A percentile compares a stretch with the other conserved stretches of the same genome.
These are phyloP conservation scores for Paracamarosporium sp. DNA, from an alignment of 2,329 filamentous ascomycete genomes.

Conservation along the genomic window DNA sequence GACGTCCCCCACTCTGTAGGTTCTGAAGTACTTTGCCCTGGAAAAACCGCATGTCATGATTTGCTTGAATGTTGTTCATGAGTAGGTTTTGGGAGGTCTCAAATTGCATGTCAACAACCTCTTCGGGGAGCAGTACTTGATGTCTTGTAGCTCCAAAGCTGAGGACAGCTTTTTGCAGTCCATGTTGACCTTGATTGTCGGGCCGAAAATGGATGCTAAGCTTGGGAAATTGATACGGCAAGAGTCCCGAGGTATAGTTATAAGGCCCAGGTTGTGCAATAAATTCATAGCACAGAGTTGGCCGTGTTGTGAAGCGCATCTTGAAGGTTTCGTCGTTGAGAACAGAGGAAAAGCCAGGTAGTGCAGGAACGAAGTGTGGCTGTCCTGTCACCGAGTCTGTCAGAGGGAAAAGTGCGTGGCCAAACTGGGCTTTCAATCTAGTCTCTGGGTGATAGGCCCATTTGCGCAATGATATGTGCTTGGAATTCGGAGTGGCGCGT, in stretches of 20 bases:
- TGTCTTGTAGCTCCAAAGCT: slow-evolving; percentile 28
- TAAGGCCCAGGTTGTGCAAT: slow-evolving; percentile 24
- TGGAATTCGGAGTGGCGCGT: neutral
- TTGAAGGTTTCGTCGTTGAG: slow-evolving; percentile 22
- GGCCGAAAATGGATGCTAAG: slow-evolving; percentile 29
- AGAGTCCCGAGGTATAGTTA: slow-evolving; percentile 10
- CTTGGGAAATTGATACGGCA: slow-evolving; percentile 24
- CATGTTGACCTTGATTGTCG: slow-evolving; percentile 12
- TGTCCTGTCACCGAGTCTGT: slow-evolving; percentile 7
- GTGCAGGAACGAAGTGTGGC: slow-evolving; percentile 22
- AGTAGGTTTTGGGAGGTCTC: slow-evolving; percentile 20
- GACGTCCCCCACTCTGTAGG: slow-evolving; percentile 33
- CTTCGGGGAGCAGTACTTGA: slow-evolving; percentile 39
- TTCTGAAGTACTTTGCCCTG: slow-evolving; percentile 25
- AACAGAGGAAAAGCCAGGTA: slow-evolving; percentile 31
- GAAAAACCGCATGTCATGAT: slow-evolving; percentile 25
- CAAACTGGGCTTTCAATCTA: slow-evolving; percentile 27
- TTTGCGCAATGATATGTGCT: neutral
- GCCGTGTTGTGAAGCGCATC: slow-evolving; percentile 13
- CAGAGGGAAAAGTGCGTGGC: slow-evolving; percentile 32
- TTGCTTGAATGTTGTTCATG: slow-evolving; percentile 13
- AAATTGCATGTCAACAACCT: slow-evolving; percentile 39
- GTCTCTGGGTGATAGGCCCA: slow-evolving; percentile 24
- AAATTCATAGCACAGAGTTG: slow-evolving; percentile 33
- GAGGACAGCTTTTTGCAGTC: slow-evolving; percentile 28